Evolutionary conservation across 2,329 filamentous ascomycete species (phyloP).

Genomic region (Rachicladosporium sp.): DNA sequence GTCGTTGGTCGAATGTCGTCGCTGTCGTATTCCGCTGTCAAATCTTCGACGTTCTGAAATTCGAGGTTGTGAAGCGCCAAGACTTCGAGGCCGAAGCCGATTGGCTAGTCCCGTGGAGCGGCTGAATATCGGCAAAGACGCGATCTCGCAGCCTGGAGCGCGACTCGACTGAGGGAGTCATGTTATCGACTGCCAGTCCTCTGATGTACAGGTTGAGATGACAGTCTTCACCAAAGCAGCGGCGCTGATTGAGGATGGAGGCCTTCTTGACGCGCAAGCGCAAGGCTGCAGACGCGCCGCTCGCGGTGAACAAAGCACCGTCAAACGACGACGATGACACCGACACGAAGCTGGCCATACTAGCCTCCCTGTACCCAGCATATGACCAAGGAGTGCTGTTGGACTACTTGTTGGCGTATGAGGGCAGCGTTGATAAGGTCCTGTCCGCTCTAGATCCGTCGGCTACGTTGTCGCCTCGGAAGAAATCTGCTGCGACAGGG

Average conservation of each 20-base stretch:
- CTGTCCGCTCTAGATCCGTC: conserved; percentile 39
- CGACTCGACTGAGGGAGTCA: no score
- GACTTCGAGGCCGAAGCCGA: no score
- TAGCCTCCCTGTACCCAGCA: conserved; percentile 63
- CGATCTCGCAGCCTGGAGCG: no score
- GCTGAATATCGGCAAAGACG: no score
- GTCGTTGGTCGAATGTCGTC: background rate
- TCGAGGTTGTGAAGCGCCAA: background rate
- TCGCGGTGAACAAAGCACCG: no score
- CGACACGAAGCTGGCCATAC: conserved; percentile 74
- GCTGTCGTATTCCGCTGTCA: background rate
- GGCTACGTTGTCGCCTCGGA: conserved; percentile 20
- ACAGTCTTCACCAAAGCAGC: no score
- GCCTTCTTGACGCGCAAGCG: no score
- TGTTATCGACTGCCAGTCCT: no score
- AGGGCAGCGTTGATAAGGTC: conserved; percentile 62
- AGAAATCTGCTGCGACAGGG: conserved; percentile 20
- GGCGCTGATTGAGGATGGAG: no score
- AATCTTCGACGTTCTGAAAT: background rate
- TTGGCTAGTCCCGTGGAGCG: no score
- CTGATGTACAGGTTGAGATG: no score
- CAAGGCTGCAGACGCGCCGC: no score
- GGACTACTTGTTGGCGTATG: conserved; percentile 63
- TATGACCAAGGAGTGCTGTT: conserved; percentile 56
- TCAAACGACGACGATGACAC: conserved; percentile 55